Evolutionary conservation across 2,329 filamentous ascomycete genomes (phyloP).

Genomic region (Aspergillus sp.): DNA sequence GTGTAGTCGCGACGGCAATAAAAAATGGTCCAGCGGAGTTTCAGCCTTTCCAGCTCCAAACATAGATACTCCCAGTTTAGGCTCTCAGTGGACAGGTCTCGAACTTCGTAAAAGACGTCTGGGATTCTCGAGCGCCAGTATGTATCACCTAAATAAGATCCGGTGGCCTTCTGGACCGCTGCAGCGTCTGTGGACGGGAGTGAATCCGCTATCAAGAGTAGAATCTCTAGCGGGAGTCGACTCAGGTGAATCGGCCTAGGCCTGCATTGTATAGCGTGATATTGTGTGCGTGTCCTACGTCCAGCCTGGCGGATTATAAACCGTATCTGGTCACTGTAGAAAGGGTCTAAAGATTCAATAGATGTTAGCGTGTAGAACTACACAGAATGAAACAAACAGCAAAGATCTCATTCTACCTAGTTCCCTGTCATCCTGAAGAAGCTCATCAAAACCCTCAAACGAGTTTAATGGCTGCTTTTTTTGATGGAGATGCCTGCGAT

Average conservation of each 20-base stretch:
- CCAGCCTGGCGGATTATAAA: background rate
- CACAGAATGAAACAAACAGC: too few relatives aligned
- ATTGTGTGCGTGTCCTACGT: background rate
- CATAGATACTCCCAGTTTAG: slow-evolving; percentile 1
- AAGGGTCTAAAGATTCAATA: background rate
- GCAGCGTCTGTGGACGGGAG: background rate
- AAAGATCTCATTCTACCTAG: too few relatives aligned
- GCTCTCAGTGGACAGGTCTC: background rate
- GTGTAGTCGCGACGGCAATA: too few relatives aligned
- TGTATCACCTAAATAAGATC: background rate
- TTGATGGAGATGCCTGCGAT: background rate
- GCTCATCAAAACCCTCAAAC: too few relatives aligned
- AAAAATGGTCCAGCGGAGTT: background rate
- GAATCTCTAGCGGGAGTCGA: background rate
- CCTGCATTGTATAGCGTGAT: background rate
- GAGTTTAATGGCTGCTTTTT: too few relatives aligned
- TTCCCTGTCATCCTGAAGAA: too few relatives aligned
- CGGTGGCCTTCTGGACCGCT: background rate
- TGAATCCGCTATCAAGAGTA: background rate
- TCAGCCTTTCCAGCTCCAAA: background rate
- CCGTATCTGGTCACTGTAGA: background rate
- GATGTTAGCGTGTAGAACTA: too few relatives aligned
- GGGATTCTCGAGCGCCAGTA: background rate
- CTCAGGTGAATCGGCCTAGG: background rate
- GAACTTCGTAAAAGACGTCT: background rate